Base-by-base conservation (phyloP, 495 filamentous ascomycete species). In the Cryomyces minteri region DNA sequence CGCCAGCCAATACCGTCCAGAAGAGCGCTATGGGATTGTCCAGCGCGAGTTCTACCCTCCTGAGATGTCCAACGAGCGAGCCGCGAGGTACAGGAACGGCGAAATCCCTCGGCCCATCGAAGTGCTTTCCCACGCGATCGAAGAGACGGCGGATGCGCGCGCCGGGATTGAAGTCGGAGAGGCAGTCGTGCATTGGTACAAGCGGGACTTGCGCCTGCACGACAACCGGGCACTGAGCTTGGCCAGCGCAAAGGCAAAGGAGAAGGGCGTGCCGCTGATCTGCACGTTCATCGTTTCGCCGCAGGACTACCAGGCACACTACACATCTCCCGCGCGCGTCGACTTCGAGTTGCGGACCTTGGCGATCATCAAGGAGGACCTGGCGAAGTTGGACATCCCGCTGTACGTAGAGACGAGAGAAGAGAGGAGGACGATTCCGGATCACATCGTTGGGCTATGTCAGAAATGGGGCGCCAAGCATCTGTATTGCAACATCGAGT, bases 171-270 rank as follows among this genome's bases (percentile, higher is more conserved):
- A 56, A 6, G 62, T 72, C 3, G 70, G 71, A 32, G 65, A 73
- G 30, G 76, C 79, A 0, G 84, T 94, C 0, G 74, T 94, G 5
- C 83, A 93, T 62, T 93, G 88, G 88, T 93, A 88, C 64, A 90
- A 92, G 59, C 76, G 74, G 46, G 87, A 94, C 58, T 61, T 94
- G 41, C 68, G 88, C 5, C 66, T 71, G 1, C 53, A 62, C 5
- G 88, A 94, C 54, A 94, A 94, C 53, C 77, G 77, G 12, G 76
- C 76, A 0, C 57, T 94, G 39, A 67, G 71, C 50, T 57, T 73
- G 48, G 88, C 87, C 4, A 77, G 69, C 38, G 64, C 77, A 49
- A 74, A 74, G 44, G 82, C 84, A 0, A 73, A 68, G 43, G 70
- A 74, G 30, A 62, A 75, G 11, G 67, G 70, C 0, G 67, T 84